A percentile compares a stretch with the other conserved stretches of the same genome.
Conservation (phyloP, 345 rosid genomes). For the Syzygium aromaticum region DNA sequence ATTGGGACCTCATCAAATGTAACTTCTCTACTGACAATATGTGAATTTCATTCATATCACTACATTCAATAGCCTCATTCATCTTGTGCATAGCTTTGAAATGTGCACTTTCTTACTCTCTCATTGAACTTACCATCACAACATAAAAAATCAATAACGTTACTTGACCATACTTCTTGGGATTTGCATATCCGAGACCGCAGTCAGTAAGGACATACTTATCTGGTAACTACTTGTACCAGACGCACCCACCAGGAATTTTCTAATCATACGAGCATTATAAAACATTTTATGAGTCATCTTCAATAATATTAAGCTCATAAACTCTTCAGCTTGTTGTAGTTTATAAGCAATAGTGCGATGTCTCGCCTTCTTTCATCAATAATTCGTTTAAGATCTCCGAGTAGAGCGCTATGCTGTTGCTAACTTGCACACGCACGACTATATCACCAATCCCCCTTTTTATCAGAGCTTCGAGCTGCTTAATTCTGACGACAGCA, state of each 20-base stretch:
- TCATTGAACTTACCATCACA: too few relatives aligned
- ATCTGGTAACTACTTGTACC: neutral
- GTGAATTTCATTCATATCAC: too few relatives aligned
- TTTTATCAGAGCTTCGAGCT: neutral
- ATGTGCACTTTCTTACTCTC: too few relatives aligned
- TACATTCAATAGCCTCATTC: too few relatives aligned
- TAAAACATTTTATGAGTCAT: neutral
- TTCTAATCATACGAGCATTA: neutral
- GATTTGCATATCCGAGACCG: too few relatives aligned
- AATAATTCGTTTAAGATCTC: neutral
- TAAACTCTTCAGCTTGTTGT: neutral
- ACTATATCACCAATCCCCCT: neutral
- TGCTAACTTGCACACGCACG: neutral
- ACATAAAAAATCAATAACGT: too few relatives aligned
- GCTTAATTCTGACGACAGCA: neutral
- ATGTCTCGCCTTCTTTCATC: neutral
- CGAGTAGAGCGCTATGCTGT: neutral
- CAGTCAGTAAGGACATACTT: neutral
- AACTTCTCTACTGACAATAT: too few relatives aligned
- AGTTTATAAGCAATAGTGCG: accelerated
- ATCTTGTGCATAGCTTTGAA: too few relatives aligned
- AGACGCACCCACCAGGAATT: accelerated
- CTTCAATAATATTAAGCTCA: accelerated
- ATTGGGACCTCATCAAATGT: neutral
- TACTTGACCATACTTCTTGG: neutral